Evolutionary conservation across 495 filamentous ascomycete species (phyloP).

Genomic region (Apodospora peruviana): DNA sequence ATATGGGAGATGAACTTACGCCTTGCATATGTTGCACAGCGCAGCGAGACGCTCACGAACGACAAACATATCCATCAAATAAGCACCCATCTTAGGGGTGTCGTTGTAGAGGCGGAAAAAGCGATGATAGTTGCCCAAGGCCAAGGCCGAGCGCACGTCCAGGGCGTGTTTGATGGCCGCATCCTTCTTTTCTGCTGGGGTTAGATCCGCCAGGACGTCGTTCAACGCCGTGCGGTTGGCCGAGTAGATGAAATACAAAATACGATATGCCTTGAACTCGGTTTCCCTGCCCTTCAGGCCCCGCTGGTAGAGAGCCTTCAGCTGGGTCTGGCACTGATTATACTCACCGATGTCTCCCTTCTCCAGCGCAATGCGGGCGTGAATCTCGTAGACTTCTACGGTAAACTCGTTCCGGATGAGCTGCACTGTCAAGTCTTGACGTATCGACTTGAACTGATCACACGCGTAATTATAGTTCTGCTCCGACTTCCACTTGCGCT

Average conservation of each 20-base stretch:
- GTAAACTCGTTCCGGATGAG: constrained; percentile 94
- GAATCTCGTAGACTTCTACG: constrained; percentile 92
- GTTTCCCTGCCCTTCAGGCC: constrained; percentile 82
- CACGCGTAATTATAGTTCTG: constrained; percentile 96
- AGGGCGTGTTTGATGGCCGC: constrained; percentile 84
- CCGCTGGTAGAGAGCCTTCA: constrained; percentile 81
- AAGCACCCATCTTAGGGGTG: constrained; percentile 94
- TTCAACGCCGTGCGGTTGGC: constrained; percentile 98
- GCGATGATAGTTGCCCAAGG: constrained; percentile 91
- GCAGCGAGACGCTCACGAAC: constrained; percentile 87
- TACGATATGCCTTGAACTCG: constrained; percentile 99
- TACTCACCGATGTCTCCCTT: constrained; percentile 99
- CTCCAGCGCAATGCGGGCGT: constrained; percentile 95
- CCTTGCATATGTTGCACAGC: constrained; percentile 83
- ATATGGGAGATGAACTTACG: constrained; percentile 58
- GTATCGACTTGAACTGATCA: constrained; percentile 98
- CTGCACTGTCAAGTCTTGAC: constrained; percentile 97
- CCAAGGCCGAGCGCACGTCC: constrained; percentile 82
- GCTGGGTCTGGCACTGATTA: constrained; percentile 99
- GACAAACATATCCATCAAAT: constrained; percentile 99
- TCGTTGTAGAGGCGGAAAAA: constrained; percentile 95
- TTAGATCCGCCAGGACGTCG: constrained; percentile 96
- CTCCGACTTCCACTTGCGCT: constrained; percentile 90
- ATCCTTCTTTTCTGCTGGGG: constrained; percentile 84
- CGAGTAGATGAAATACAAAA: constrained; percentile 99